A percentile compares a stretch with the other conserved stretches of the same genome.
Conservation (phyloP, 768 basidiomycete genomes). For the Lactifluus rugatus region DNA sequence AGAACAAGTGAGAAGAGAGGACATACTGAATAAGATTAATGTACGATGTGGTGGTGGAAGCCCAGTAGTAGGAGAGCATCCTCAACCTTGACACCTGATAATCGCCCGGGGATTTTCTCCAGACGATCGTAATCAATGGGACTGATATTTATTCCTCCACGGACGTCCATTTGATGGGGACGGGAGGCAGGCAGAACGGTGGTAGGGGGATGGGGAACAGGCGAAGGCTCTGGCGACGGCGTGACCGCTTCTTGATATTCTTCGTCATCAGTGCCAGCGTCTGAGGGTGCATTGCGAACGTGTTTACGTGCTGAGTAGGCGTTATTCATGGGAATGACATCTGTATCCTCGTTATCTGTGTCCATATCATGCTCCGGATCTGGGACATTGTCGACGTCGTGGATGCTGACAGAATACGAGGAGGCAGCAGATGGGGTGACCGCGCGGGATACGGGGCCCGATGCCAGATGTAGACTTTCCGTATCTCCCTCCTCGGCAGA, state of each 20-base stretch:
- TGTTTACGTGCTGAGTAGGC: slow-evolving; percentile 2
- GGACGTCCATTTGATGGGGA: slow-evolving; percentile 20
- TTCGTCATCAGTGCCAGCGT: slow-evolving; percentile 34
- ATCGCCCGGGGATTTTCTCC: slow-evolving; percentile 32
- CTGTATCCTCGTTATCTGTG: slow-evolving; percentile 31
- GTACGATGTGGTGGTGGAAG: slow-evolving; percentile 60
- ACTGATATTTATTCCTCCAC: slow-evolving; percentile 30
- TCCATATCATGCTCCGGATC: slow-evolving; percentile 33
- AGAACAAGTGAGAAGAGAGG: neutral
- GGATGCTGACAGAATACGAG: slow-evolving; percentile 35
- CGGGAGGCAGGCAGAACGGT: slow-evolving; percentile 21
- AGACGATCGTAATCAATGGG: slow-evolving; percentile 37
- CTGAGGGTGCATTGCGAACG: slow-evolving; percentile 12
- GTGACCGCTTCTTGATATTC: slow-evolving; percentile 69
- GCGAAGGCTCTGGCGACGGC: slow-evolving; percentile 49
- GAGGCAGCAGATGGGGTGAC: slow-evolving; percentile 42
- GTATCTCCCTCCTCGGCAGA: slow-evolving; percentile 36
- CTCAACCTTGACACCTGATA: slow-evolving; percentile 54
- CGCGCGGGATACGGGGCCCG: slow-evolving; percentile 41
- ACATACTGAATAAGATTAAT: slow-evolving; percentile 35
- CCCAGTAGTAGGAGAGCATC: slow-evolving; percentile 66
- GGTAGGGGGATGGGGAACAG: slow-evolving; percentile 24
- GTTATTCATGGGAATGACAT: neutral
- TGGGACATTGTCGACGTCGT: slow-evolving; percentile 32
- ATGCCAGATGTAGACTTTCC: slow-evolving; percentile 26